A percentile compares a stretch with the other conserved stretches of the same genome.
Evolutionary conservation across 352 stramenopile species (phyloP).

Genomic region (Halophytophthora batemanensis): DNA sequence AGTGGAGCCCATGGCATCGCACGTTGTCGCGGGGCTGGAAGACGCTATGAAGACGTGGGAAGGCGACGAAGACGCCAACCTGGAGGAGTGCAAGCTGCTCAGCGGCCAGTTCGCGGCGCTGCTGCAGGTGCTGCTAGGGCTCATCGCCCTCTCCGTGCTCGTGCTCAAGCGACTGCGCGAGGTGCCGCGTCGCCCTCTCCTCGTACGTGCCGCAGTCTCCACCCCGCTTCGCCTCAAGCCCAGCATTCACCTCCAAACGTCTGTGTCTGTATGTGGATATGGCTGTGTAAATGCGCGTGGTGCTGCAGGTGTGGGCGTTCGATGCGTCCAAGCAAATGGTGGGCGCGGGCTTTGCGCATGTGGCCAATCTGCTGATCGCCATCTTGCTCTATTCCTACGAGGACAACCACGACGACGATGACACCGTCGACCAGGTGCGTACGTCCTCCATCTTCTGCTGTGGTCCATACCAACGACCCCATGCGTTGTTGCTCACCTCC

Average conservation of each 20-base stretch:
- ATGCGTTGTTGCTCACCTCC: too few relatives aligned
- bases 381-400: slow-evolving; percentile 79
- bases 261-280: slow-evolving; percentile 2
- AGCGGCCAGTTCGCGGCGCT: slow-evolving; percentile 72
- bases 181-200: slow-evolving; percentile 71
- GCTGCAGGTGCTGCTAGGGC: slow-evolving; percentile 70
- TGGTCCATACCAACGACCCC: too few relatives aligned
- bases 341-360: slow-evolving; percentile 77
- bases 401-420: slow-evolving; percentile 27
- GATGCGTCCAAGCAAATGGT: slow-evolving; percentile 87
- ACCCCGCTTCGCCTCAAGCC: background rate
- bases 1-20: background rate
- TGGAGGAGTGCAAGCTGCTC: slow-evolving; percentile 78
- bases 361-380: slow-evolving; percentile 84
- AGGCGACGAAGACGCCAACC: slow-evolving; percentile 25
- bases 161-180: slow-evolving; percentile 72
- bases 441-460: too few relatives aligned
- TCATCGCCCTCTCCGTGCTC: slow-evolving; percentile 84
- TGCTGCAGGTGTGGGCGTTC: slow-evolving; percentile 70
- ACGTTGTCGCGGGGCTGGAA: slow-evolving; percentile 4
- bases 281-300: background rate
- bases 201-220: slow-evolving; percentile 26
- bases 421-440: slow-evolving; percentile 55
- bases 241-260: background rate
- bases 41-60: slow-evolving; percentile 27